phyloP scores from a whole-genome alignment of 495 filamentous ascomycete species.

The Neurospora sp. region DNA sequence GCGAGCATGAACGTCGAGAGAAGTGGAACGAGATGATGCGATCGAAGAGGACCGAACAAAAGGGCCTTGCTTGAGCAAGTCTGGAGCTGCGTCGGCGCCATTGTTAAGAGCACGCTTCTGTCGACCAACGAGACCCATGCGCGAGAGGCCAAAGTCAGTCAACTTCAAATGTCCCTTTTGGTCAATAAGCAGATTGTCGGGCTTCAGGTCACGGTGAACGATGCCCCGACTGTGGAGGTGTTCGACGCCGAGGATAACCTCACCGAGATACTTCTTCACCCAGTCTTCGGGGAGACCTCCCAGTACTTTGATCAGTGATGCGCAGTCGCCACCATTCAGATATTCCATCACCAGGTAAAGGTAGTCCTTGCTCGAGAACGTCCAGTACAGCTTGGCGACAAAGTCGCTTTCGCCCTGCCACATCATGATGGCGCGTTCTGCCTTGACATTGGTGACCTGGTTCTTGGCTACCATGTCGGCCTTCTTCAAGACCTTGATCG shows the following conservation, averaged over 20 bases:
- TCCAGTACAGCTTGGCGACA: conserved; percentile 98
- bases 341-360: conserved; percentile 99
- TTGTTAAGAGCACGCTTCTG: conserved; percentile 87
- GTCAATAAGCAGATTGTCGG: conserved; percentile 94
- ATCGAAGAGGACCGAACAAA: conserved; percentile 79
- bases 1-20: conserved; percentile 76
- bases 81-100: conserved; percentile 70
- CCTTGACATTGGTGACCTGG: conserved; percentile 97
- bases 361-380: conserved; percentile 98
- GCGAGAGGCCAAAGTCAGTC: conserved; percentile 93
- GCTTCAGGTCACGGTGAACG: conserved; percentile 93
- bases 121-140: conserved; percentile 93
- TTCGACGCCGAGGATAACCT: conserved; percentile 90
- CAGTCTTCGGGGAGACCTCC: conserved; percentile 90
- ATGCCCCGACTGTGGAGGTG: conserved; percentile 91
- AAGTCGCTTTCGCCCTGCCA: conserved; percentile 99
- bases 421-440: conserved; percentile 99
- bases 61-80: conserved; percentile 84
- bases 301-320: conserved; percentile 88
- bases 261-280: conserved; percentile 92
- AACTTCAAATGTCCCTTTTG: conserved; percentile 94
- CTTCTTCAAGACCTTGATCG: conserved; percentile 97
- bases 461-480: conserved; percentile 99
- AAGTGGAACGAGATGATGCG: conserved; percentile 88
- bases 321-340: conserved; percentile 93